phyloP scores from a whole-genome alignment of 192 early-diverging fungal genomes.

The Cetraspora pellucida region DNA sequence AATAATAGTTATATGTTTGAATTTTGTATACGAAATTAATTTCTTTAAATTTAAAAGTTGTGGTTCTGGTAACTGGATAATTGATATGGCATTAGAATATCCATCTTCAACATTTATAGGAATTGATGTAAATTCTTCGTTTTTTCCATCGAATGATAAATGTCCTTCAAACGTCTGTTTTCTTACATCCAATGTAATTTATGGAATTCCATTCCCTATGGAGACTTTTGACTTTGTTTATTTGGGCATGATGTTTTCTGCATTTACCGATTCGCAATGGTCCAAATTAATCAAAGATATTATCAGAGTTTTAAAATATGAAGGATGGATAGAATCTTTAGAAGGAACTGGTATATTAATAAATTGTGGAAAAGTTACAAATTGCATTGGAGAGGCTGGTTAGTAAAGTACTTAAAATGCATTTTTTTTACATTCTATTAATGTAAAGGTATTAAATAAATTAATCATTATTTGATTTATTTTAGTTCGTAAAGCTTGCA shows the following conservation, averaged over 20 bases:
- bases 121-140: slow-evolving; percentile 46
- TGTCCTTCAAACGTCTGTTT: slow-evolving; percentile 42
- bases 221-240: slow-evolving; percentile 60
- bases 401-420: too few species aligned
- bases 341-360: background rate
- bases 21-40: too few species aligned
- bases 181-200: slow-evolving; percentile 37
- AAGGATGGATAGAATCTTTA: slow-evolving; percentile 53
- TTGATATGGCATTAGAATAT: slow-evolving; percentile 55
- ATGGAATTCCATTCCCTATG: slow-evolving; percentile 48
- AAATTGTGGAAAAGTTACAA: too few species aligned
- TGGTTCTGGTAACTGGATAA: slow-evolving; percentile 37
- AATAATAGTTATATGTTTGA: too few species aligned
- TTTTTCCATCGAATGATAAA: slow-evolving; percentile 41
- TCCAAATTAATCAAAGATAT: slow-evolving; percentile 48
- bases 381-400: too few species aligned
- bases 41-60: background rate
- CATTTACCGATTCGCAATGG: slow-evolving; percentile 50
- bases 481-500: too few species aligned
- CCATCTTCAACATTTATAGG: slow-evolving; percentile 51
- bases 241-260: slow-evolving; percentile 47
- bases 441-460: too few species aligned
- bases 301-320: slow-evolving; percentile 57
- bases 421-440: too few species aligned
- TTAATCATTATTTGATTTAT: too few species aligned